A percentile compares a stretch with the other conserved stretches of the same genome.
Evolutionary conservation across 768 basidiomycete genomes (phyloP).

Genomic region (Neoboletus magnificus): DNA sequence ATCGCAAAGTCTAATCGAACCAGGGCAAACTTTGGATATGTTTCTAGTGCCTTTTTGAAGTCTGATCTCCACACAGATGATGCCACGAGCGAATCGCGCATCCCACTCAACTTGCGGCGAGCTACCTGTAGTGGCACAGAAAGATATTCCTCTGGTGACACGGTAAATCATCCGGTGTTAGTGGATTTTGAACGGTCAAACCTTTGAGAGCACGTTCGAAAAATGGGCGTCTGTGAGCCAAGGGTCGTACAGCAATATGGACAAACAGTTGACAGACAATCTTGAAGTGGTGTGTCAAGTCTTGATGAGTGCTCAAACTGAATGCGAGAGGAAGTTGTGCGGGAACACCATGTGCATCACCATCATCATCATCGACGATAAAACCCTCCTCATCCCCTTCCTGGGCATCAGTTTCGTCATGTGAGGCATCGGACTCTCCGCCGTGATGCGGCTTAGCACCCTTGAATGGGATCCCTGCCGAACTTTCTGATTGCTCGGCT

Average conservation of each 20-base stretch:
- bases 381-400: conserved; percentile 33
- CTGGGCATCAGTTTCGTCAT: conserved; percentile 29
- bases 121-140: conserved; percentile 61
- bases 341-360: conserved; percentile 43
- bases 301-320: conserved; percentile 76
- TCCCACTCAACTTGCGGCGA: conserved; percentile 66
- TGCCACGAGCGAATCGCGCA: conserved; percentile 71
- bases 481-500: conserved; percentile 28
- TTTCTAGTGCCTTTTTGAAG: conserved; percentile 64
- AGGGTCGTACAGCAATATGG: conserved; percentile 65
- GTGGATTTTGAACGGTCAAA: conserved; percentile 19
- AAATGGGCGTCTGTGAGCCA: conserved; percentile 48
- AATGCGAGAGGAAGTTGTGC: conserved; percentile 69
- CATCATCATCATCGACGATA: conserved; percentile 76
- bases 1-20: conserved; percentile 50
- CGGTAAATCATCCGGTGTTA: neutral
- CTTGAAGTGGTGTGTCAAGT: conserved; percentile 78
- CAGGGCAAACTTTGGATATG: conserved; percentile 62
- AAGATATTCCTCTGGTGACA: conserved; percentile 58
- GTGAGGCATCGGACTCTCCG: conserved; percentile 36
- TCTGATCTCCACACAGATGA: conserved; percentile 81
- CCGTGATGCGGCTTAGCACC: conserved; percentile 42
- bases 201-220: conserved; percentile 54
- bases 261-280: conserved; percentile 86
- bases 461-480: conserved; percentile 37